Conservation (phyloP, 192 early-diverging fungal genomes). For the Entophlyctis luteolus region DNA sequence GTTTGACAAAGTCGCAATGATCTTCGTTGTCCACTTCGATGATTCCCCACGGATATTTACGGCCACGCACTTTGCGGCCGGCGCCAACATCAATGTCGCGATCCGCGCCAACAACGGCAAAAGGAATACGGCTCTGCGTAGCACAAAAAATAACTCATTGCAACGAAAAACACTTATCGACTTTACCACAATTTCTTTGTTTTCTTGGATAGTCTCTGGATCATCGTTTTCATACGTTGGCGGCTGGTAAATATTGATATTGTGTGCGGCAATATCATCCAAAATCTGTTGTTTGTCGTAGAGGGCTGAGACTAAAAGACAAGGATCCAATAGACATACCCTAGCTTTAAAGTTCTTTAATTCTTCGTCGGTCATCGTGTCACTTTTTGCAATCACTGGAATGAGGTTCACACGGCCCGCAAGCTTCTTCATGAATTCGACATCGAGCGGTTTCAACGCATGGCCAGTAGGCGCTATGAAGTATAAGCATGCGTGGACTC, state of each 20-base stretch:
- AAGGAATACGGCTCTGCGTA: constrained; percentile 51
- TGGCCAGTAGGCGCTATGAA: constrained; percentile 98
- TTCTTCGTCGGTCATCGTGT: constrained; percentile 93
- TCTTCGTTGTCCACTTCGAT: constrained; percentile 61
- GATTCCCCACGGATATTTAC: constrained; percentile 63
- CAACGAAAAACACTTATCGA: not conserved
- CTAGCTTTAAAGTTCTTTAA: constrained; percentile 84
- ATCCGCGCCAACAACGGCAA: constrained; percentile 60
- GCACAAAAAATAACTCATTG: not conserved
- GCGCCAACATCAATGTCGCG: constrained; percentile 48
- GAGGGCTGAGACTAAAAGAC: not conserved
- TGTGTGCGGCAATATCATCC: constrained; percentile 89
- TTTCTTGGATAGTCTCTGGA: constrained; percentile 94
- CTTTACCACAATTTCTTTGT: constrained; percentile 81
- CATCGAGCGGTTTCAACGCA: constrained; percentile 83
- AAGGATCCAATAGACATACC: constrained; percentile 20
- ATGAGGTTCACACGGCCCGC: constrained; percentile 95
- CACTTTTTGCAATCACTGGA: constrained; percentile 97
- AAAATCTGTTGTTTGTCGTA: constrained; percentile 56
- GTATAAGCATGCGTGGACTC: constrained; percentile 94
- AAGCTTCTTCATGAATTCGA: constrained; percentile 95
- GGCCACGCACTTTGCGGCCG: constrained; percentile 54
- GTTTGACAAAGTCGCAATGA: constrained; percentile 61
- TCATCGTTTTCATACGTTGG: constrained; percentile 91
- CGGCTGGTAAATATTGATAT: constrained; percentile 95